Conservation (phyloP, 176 grass and related monocot genomes). For the Eleusine coracana region DNA sequence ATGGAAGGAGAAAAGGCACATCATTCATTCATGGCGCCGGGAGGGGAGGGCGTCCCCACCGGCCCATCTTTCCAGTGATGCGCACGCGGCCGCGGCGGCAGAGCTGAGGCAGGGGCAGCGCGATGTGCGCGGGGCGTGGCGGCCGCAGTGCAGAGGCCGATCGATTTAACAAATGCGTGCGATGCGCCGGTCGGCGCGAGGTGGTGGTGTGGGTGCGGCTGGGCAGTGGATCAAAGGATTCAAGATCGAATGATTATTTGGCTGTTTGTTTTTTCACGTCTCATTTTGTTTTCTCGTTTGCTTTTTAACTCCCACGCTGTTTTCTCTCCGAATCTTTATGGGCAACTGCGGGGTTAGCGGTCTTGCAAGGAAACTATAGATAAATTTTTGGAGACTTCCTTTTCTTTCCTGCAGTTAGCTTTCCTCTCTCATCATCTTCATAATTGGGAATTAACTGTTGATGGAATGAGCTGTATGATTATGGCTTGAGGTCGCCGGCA, state of each 20-base stretch:
- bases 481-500: conserved; percentile 24
- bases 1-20: conserved; percentile 30
- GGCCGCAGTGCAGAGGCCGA: not conserved
- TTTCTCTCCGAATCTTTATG: not conserved
- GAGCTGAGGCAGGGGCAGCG: conserved; percentile 28
- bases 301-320: not conserved
- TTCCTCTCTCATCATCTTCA: not conserved
- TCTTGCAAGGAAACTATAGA: not conserved
- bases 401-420: not conserved
- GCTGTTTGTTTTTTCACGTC: not conserved
- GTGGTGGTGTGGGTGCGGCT: conserved; percentile 8
- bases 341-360: not conserved
- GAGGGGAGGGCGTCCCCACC: conserved; percentile 34
- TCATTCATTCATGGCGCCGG: conserved; percentile 50
- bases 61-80: conserved; percentile 61
- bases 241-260: conserved; percentile 16
- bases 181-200: conserved; percentile 29
- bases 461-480: conserved; percentile 37
- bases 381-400: not conserved
- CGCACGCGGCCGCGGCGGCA: conserved; percentile 37
- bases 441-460: not conserved
- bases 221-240: conserved; percentile 24
- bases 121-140: conserved; percentile 40
- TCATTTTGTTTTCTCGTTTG: not conserved
- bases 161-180: conserved; percentile 43